Base-by-base conservation (phyloP, 2,329 filamentous ascomycete genomes). In the Trichoderma lentiforme region DNA sequence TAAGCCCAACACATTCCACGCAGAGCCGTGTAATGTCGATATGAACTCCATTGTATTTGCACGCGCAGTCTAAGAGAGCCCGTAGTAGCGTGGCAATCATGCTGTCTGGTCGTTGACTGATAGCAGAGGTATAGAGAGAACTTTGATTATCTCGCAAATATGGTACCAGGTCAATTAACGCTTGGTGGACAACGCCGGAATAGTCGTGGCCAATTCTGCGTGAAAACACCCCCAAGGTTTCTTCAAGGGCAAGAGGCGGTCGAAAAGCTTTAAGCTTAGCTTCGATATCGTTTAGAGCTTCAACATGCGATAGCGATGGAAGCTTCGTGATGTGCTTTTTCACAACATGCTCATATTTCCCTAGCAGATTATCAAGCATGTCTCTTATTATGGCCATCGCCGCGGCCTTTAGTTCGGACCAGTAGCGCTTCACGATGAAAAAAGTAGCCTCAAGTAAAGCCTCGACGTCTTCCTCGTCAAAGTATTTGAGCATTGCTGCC, bases 401-500 rank as follows among this genome's bases (percentile, higher is more conserved):
- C 3, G 84, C 79, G 4, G 86, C 83, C 26, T 90, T 89, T 71
- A 98, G 90, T 1, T 77, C 79, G 5, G 80, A 75, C 96, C 96
- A 99, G 77, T 96, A 91, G 75, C 92, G 90, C 28, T 92, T 90
- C 63, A 98, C 90, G 53, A 97, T 89, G 68, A 95, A 94, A 75
- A 98, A 94, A 0, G 95, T 97, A 72, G 95, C 94, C 78, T 97
- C 94, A 9, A 98, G 84, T 47, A 98, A 86, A 30, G 89, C 86
- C 74, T 92, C 91, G 6, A 97, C 86, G 77, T 98, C 95, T 28
- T 94, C 91, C 71, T 91, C 90, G 11, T 91, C 91, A 62, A 98
- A 86, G 66, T 91, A 88, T 32, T 83, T 87, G 21, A 98, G 87
- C 82, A 99, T 90, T 9, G 90, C 87, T 30, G 89, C 87, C 96